Base-by-base conservation (phyloP, 139 green algal species). In the Dunaliella primolecta region DNA sequence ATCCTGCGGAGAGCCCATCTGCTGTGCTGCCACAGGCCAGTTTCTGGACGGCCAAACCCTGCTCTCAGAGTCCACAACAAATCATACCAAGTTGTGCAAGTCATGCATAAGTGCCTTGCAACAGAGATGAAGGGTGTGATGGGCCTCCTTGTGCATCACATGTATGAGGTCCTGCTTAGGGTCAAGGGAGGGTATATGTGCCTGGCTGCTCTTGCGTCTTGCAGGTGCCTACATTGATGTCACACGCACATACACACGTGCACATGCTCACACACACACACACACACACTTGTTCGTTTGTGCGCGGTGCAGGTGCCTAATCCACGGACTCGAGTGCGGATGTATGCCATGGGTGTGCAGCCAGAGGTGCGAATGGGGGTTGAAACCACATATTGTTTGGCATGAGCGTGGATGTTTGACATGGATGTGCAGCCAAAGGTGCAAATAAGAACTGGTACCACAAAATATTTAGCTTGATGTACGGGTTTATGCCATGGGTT, bases 311-410 rank as follows among this genome's bases (percentile, higher is more conserved):
- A 78, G 30, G 72, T 34, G n/a, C 72, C 72, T 20, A 3, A 77
- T n/a, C 27, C 29, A 77, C 71, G 76, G 25, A 79, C 81, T 79
- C 20, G n/a, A n/a, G 2, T 77, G 21, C 46, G 46, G 46, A 64
- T 64, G 7, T 15, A 64, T 64, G 46, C 46, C 7, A 7, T 25
- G 46, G 46, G 15, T 25, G 46, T 64, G 46, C 36, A 84, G 34
- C 64, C 38, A 84, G 38, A 30, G 80, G 33, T 3, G 82, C 82
- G 30, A 89, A 37, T 25, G 46, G 15, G 46, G 15, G 46, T 15
- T 64, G 46, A 25, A 64, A 7, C 46, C 15, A 15, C 46, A 7
- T 64, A 64, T 15, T 25, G 46, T 25, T 64, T 15, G 15, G 46
- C 15, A 25, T 64, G 15, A 15, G 46, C n/a, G 21, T 15, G 46